Percentiles rank a stretch among this genome's conserved stretches.
These are phyloP conservation scores for Avena insularis DNA, from an alignment of 176 grass and related monocot genomes.

Conservation along the genomic window DNA sequence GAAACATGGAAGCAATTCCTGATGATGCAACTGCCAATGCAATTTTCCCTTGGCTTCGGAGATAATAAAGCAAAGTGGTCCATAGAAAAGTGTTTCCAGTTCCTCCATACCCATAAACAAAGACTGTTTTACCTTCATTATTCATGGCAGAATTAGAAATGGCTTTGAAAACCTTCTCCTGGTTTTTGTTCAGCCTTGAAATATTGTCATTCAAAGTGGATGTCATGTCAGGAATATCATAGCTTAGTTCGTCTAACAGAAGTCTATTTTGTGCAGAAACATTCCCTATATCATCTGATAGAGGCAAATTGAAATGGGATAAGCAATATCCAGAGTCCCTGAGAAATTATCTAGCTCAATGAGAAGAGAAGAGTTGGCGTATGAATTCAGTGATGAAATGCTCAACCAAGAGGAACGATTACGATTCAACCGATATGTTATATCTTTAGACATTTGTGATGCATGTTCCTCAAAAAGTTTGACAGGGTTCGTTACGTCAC, in stretches of 20 bases:
- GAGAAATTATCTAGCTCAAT: neutral
- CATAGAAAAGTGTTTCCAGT: neutral
- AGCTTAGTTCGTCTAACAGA: neutral
- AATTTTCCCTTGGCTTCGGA: neutral
- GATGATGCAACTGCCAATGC: neutral
- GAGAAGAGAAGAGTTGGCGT: neutral
- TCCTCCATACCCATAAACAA: neutral
- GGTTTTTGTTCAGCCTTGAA: neutral
- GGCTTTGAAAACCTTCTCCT: neutral
- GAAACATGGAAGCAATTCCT: neutral
- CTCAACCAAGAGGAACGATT: neutral
- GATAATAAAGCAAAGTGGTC: neutral
- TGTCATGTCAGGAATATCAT: neutral
- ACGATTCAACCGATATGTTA: neutral
- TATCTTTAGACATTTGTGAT: neutral
- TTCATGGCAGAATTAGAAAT: neutral
- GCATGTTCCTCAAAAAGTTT: neutral
- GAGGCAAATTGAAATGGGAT: neutral
- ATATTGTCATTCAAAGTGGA: neutral
- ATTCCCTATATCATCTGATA: neutral
- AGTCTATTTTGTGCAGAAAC: neutral
- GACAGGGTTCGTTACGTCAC: neutral
- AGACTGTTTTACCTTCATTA: neutral
- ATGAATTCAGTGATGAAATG: neutral
- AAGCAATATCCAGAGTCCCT: neutral